phyloP scores from a whole-genome alignment of 805 yeast genomes.

The Lachancea nothofagi region DNA sequence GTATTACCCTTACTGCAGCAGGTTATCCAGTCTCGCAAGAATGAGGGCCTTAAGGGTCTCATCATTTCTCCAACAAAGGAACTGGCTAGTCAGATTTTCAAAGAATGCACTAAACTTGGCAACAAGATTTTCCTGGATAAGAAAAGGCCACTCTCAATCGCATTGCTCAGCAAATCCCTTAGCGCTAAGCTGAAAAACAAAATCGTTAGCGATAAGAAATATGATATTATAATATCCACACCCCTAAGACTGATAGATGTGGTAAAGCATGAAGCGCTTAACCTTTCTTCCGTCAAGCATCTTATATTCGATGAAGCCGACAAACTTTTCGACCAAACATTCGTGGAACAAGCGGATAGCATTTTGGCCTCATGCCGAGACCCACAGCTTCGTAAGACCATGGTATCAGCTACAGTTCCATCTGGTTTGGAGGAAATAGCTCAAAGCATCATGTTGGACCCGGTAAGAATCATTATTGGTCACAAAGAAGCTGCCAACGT shows the following conservation, averaged over 20 bases:
- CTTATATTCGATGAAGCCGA: constrained; percentile 95
- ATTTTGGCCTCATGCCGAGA: constrained; percentile 46
- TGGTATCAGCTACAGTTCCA: constrained; percentile 94
- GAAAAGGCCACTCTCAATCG: constrained; percentile 47
- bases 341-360: constrained; percentile 85
- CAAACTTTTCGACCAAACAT: constrained; percentile 78
- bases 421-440: constrained; percentile 89
- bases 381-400: constrained; percentile 55
- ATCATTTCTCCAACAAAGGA: constrained; percentile 94
- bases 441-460: constrained; percentile 72
- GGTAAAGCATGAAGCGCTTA: constrained; percentile 54
- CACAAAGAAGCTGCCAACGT: constrained; percentile 89
- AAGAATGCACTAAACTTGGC: constrained; percentile 58
- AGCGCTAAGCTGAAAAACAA: constrained; percentile 63
- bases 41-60: constrained; percentile 59
- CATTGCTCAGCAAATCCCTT: constrained; percentile 63
- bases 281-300: constrained; percentile 61
- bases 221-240: constrained; percentile 78
- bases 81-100: constrained; percentile 77
- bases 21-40: constrained; percentile 29
- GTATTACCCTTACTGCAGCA: constrained; percentile 73
- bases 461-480: constrained; percentile 83
- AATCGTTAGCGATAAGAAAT: constrained; percentile 53
- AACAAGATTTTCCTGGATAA: constrained; percentile 38
- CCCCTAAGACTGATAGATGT: constrained; percentile 85